Evolutionary conservation across 2,329 filamentous ascomycete genomes (phyloP).

Genomic region (Botryosphaeria agaves): DNA sequence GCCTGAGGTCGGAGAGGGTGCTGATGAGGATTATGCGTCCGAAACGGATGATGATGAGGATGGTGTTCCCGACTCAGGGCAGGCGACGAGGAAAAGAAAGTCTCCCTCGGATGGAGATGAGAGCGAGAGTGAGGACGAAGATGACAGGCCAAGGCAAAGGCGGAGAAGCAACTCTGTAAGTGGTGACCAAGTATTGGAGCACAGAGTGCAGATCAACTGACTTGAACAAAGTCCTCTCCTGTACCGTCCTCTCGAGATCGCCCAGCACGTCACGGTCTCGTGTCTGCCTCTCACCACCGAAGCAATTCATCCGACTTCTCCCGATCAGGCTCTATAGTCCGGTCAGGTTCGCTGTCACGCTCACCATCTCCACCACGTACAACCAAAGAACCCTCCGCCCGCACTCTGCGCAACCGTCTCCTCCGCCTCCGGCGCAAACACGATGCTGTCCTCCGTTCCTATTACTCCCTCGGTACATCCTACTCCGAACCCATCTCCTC

Average conservation of each 20-base stretch:
- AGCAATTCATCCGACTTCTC: conserved; percentile 21
- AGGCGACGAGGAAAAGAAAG: conserved; percentile 20
- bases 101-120: conserved; percentile 17
- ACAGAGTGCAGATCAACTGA: background rate
- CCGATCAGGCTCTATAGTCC: conserved; percentile 19
- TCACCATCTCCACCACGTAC: conserved; percentile 39
- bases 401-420: conserved; percentile 53
- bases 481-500: conserved; percentile 93
- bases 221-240: conserved; percentile 37
- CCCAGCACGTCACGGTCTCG: conserved; percentile 41
- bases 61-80: conserved; percentile 26
- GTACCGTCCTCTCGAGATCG: conserved; percentile 51
- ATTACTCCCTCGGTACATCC: conserved; percentile 75
- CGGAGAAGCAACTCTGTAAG: conserved; percentile 76
- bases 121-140: conserved; percentile 45
- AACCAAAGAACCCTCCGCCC: conserved; percentile 50
- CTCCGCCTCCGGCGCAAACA: conserved; percentile 61
- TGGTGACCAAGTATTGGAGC: conserved; percentile 2
- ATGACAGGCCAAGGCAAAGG: conserved; percentile 60
- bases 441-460: conserved; percentile 56
- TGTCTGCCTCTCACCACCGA: conserved; percentile 12
- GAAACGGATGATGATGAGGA: conserved; percentile 41
- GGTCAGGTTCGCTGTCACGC: conserved; percentile 16
- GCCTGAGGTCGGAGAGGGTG: conserved; percentile 70
- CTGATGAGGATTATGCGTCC: conserved; percentile 41